Evolutionary conservation across 768 basidiomycete species (phyloP), one percentile per base, ranked within the genome.

Genomic region (Boletus tylopilopsis): DNA sequence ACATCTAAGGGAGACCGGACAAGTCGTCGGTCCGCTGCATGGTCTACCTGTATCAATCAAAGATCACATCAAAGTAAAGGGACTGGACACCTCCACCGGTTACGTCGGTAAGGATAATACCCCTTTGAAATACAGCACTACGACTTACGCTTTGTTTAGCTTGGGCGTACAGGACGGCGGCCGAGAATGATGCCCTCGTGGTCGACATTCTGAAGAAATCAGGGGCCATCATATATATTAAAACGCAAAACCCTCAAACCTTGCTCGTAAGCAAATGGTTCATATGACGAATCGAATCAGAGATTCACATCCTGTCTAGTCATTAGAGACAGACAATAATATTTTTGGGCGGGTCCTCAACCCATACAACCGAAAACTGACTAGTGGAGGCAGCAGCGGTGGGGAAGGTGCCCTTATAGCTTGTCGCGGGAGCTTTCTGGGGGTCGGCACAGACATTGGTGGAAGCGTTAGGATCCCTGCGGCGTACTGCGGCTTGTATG

Each of bases 291-390:
- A 37, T 27, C 33, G 30, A 19, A 38, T 43, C 44, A 44, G 32
- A 47, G 34, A 38, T 46, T 67, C 27, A 61, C 13, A 11, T 40
- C 36, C 24, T 32, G 45, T 48, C 51, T 49, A 80, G 77, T 71
- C 76, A 4, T 62, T 79, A 39, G 80, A 81, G 45, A 77, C 75
- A 22, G 71, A 79, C 57, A 81, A 78, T 53, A 77, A 80, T 42
- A 43, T 68, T 16, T 69, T 66, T 48, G 93, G 91, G 0, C 74
- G 79, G 19, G 79, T 86, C 1, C 66, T 73, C 16, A 93, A 93
- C 62, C 93, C 93, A 0, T 75, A 72, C 66, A 80, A 80, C 61
- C 69, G 71, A 41, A 61, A 60, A 1, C 56, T 74, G 32, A 73
- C 72, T 22, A 56, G 67, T 13, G 76, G 76, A 32, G 76, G 77